phyloP scores from a whole-genome alignment of 768 basidiomycete species.

The Mycena galopus region DNA sequence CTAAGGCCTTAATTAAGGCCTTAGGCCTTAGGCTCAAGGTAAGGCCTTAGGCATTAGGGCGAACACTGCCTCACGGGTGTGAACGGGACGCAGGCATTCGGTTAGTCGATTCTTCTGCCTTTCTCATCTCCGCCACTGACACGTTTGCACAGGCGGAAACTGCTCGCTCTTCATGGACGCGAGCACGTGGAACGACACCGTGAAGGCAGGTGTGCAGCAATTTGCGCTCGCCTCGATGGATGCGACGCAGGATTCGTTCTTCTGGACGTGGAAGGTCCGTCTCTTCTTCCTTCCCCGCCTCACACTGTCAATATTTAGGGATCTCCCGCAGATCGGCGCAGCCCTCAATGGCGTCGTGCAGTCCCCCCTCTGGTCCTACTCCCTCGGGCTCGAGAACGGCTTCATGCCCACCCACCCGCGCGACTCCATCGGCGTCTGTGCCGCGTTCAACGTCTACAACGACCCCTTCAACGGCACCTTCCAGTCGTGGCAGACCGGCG shows the following conservation, averaged over 20 bases:
- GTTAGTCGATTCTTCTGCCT: too few species aligned
- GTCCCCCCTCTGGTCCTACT: neutral
- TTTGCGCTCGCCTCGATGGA: constrained; percentile 1
- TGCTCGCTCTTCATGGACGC: neutral
- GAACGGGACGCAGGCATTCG: too few species aligned
- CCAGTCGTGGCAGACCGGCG: neutral
- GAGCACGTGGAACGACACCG: neutral
- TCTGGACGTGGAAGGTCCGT: constrained; percentile 9
- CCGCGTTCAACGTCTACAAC: neutral
- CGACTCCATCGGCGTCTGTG: neutral
- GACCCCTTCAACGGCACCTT: neutral
- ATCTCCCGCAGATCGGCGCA: neutral
- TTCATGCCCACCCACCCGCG: constrained; percentile 4
- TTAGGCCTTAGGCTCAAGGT: too few species aligned
- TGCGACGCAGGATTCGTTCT: neutral
- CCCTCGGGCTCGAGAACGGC: neutral
- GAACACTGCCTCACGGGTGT: too few species aligned
- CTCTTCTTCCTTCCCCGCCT: neutral
- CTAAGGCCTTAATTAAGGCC: too few species aligned
- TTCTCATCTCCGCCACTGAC: too few species aligned
- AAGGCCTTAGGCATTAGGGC: too few species aligned
- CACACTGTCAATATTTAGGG: neutral
- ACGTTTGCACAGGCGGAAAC: too few species aligned
- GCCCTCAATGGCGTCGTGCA: neutral
- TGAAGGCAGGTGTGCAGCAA: neutral